Evolutionary conservation across 352 stramenopile species (phyloP).

Genomic region (Phytophthora litchii): DNA sequence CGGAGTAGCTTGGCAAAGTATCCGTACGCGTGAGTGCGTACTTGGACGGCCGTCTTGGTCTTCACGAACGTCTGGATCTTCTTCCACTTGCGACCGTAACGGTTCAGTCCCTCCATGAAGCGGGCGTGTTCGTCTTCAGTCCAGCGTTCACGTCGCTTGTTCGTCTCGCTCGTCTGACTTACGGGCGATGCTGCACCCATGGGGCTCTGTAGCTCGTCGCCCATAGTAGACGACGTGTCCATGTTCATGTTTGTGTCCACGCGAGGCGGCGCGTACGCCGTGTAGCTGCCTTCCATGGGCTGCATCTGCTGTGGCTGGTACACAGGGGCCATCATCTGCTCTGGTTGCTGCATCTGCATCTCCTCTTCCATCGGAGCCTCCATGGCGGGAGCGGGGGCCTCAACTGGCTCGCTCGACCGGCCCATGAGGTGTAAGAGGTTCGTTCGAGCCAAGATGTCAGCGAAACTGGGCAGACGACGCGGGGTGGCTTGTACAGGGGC

Average conservation of each 20-base stretch:
- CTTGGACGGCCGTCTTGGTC: constrained; percentile 87
- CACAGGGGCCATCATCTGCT: constrained; percentile 17
- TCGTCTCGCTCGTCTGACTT: constrained; percentile 65
- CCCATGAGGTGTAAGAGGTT: constrained; percentile 70
- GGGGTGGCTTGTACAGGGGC: constrained; percentile 19
- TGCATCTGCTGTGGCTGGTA: constrained; percentile 27
- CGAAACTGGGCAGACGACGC: constrained; percentile 66
- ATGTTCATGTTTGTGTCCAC: constrained; percentile 46
- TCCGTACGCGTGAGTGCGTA: constrained; percentile 86
- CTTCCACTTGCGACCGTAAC: constrained; percentile 88
- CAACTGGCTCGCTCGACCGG: constrained; percentile 33
- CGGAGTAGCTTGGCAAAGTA: constrained; percentile 88
- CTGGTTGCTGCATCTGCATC: constrained; percentile 18
- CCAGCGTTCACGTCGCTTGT: constrained; percentile 83
- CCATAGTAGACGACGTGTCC: constrained; percentile 32
- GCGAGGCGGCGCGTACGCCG: constrained; percentile 26
- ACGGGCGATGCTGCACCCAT: constrained; percentile 51
- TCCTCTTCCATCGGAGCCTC: constrained; percentile 31
- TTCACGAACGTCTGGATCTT: constrained; percentile 89
- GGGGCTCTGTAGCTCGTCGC: constrained; percentile 28
- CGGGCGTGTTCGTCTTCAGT: constrained; percentile 82
- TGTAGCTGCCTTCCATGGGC: constrained; percentile 37
- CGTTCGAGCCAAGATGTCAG: constrained; percentile 66
- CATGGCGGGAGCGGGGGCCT: constrained; percentile 28
- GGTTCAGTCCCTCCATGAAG: constrained; percentile 88